Evolutionary conservation across 139 green algal species (phyloP).

Genomic region (Bryopsis sp.): DNA sequence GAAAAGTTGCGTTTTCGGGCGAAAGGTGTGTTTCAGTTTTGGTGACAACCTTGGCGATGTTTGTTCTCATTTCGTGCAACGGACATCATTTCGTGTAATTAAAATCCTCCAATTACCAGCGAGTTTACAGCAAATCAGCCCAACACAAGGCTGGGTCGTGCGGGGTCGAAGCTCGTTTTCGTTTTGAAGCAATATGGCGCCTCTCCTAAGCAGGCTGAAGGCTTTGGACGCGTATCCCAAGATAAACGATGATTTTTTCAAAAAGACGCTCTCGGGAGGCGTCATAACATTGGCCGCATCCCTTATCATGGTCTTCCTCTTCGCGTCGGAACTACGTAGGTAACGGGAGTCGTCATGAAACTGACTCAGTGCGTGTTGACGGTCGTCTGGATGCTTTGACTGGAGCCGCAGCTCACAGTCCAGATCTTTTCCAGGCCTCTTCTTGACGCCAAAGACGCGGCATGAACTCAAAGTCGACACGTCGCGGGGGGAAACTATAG

Average conservation of each 20-base stretch:
- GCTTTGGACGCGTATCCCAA: slow-evolving; percentile 80
- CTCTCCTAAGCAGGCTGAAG: slow-evolving; percentile 25
- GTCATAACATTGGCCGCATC: slow-evolving; percentile 85
- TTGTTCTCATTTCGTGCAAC: no score
- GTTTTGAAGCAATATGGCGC: background rate
- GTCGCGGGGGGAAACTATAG: slow-evolving; percentile 69
- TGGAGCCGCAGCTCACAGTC: background rate
- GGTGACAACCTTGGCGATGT: no score
- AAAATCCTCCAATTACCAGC: no score
- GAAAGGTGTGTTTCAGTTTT: no score
- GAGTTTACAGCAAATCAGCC: no score
- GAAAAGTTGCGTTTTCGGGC: no score
- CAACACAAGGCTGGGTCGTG: no score
- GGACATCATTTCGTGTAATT: no score
- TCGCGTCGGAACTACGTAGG: slow-evolving; percentile 84
- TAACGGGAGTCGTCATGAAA: background rate
- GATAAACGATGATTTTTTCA: slow-evolving; percentile 90
- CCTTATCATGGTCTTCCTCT: slow-evolving; percentile 84
- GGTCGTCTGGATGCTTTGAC: no score
- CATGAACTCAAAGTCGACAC: slow-evolving; percentile 86
- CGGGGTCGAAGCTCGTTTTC: no score
- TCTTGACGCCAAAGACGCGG: slow-evolving; percentile 45
- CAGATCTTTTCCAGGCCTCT: slow-evolving; percentile 51
- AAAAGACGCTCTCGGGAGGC: slow-evolving; percentile 72
- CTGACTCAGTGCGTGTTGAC: no score